Percentiles rank a stretch among this genome's conserved stretches.
Conservation (phyloP, 1,284 basidiomycete genomes). For the Cystobasidium sp. region DNA sequence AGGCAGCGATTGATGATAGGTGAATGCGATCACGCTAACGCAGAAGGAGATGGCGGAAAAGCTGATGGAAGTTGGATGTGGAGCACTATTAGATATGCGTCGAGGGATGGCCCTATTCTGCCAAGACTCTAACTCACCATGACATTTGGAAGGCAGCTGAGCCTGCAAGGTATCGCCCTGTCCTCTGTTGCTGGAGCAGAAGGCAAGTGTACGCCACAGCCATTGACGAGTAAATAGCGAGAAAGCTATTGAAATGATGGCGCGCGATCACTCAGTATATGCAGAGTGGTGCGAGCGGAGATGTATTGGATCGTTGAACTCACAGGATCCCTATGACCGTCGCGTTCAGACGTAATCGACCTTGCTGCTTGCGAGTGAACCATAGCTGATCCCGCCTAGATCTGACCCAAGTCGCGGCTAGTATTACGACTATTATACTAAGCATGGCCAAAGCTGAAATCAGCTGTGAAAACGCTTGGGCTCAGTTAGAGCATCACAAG, state of each 20-base stretch:
- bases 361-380: slow-evolving; percentile 30
- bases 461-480: not conserved
- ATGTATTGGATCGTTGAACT: not conserved
- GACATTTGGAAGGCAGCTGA: slow-evolving; percentile 31
- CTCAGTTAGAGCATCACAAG: not conserved
- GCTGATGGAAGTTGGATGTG: not conserved
- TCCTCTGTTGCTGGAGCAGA: slow-evolving; percentile 18
- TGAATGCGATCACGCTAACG: slow-evolving; percentile 32
- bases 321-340: slow-evolving; percentile 35
- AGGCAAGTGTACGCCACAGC: slow-evolving; percentile 23
- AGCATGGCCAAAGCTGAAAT: too few relatives aligned
- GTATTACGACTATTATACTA: slow-evolving; percentile 23
- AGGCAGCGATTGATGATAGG: slow-evolving; percentile 38
- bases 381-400: slow-evolving; percentile 27
- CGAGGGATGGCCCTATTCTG: not conserved
- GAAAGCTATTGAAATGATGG: not conserved
- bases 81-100: not conserved
- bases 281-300: not conserved
- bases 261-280: too few relatives aligned
- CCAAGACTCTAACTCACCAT: slow-evolving; percentile 15
- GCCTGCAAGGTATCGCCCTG: slow-evolving; percentile 19
- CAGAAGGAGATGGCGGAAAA: slow-evolving; percentile 21
- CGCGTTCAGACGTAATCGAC: slow-evolving; percentile 30
- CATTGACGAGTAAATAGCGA: slow-evolving; percentile 22
- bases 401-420: slow-evolving; percentile 17